Conservation (phyloP, 2,329 filamentous ascomycete genomes). For the Geosmithia putterillii region DNA sequence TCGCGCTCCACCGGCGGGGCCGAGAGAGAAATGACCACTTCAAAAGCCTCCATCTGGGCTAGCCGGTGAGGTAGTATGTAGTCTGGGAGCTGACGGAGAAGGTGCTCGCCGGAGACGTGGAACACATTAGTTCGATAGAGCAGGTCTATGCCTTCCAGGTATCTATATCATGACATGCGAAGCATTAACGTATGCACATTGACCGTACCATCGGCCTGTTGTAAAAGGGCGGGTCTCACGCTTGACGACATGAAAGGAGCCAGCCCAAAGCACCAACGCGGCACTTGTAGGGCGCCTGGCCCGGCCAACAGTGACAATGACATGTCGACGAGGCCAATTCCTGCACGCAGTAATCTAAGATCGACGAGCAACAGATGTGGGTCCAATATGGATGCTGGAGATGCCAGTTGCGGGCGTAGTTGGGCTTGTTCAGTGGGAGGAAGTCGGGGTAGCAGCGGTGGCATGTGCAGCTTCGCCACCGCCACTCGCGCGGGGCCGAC, state of each 20-base stretch:
- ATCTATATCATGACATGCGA: neutral
- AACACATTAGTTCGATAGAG: slow-evolving; percentile 6
- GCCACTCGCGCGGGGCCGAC: neutral
- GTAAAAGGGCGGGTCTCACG: slow-evolving; percentile 1
- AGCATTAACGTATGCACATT: neutral
- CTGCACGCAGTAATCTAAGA: neutral
- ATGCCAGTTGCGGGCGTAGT: neutral
- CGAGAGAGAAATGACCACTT: neutral
- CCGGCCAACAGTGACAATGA: neutral
- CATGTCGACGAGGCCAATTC: neutral
- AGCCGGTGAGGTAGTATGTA: slow-evolving; percentile 2
- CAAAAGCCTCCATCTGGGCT: slow-evolving; percentile 2
- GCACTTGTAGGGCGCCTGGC: slow-evolving; percentile 2
- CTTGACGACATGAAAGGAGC: slow-evolving; percentile 3
- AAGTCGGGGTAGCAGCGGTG: slow-evolving; percentile 1
- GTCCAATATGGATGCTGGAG: neutral
- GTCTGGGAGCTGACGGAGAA: slow-evolving; percentile 1
- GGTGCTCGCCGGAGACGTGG: slow-evolving; percentile 3
- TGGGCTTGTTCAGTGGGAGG: neutral
- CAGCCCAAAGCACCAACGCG: slow-evolving; percentile 4
- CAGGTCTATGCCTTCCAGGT: slow-evolving; percentile 5
- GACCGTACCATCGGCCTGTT: neutral
- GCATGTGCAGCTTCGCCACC: slow-evolving; percentile 4
- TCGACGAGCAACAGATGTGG: neutral
- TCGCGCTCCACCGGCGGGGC: neutral